Percentiles rank a stretch among this genome's conserved stretches.
These are phyloP conservation scores for Sequoia sempervirens DNA, from an alignment of 75 land plant genomes.

Conservation along the genomic window DNA sequence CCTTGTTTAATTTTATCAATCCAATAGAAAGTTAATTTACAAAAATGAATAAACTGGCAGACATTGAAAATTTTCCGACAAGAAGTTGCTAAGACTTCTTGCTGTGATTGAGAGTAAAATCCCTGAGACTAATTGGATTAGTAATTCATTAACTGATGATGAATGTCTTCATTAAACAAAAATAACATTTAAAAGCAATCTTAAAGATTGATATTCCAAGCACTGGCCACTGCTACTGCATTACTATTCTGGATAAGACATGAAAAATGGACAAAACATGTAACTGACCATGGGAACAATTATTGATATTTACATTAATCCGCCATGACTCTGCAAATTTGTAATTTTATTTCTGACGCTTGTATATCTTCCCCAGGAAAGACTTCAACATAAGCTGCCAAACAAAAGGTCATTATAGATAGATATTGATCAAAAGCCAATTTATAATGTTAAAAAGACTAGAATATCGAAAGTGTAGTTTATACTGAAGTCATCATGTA, in stretches of 20 bases:
- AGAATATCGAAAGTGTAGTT: not conserved
- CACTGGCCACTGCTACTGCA: not conserved
- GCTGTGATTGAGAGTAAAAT: not conserved
- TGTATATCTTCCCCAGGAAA: slow-evolving; percentile 54
- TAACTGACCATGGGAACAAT: not conserved
- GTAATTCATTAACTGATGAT: not conserved
- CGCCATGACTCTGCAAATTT: not conserved
- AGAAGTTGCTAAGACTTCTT: not conserved
- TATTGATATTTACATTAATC: not conserved
- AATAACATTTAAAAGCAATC: not conserved
- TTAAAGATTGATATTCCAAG: not conserved
- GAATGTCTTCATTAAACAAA: not conserved
- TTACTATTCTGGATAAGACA: not conserved
- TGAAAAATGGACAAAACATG: not conserved
- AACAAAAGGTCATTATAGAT: not conserved
- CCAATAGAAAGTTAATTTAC: too few relatives aligned
- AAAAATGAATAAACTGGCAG: too few relatives aligned
- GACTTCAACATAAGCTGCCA: slow-evolving; percentile 33
- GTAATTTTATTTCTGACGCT: slow-evolving; percentile 41
- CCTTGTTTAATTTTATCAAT: too few relatives aligned
- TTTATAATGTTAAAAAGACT: not conserved
- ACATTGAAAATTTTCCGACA: too few relatives aligned
- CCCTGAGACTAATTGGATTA: not conserved
- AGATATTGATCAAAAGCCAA: not conserved
- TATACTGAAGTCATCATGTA: not conserved